A percentile compares a stretch with the other conserved stretches of the same genome.
Conservation (phyloP, 1,284 basidiomycete species). For the Fomitopsis palustris region DNA sequence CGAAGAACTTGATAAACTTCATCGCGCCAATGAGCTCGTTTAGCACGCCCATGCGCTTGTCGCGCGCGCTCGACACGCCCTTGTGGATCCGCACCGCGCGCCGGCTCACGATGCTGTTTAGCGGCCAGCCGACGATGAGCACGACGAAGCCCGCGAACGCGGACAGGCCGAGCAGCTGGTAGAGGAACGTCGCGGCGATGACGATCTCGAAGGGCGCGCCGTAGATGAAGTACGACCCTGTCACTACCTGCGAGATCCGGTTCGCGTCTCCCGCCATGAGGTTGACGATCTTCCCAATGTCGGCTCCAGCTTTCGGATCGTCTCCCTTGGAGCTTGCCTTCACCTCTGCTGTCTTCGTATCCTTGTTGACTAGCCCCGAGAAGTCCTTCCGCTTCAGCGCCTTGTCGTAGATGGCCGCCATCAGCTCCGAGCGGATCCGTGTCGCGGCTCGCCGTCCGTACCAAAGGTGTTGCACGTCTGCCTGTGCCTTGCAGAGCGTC, state of each 20-base stretch:
- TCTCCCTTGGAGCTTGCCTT: conserved; percentile 40
- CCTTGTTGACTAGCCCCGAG: conserved; percentile 66
- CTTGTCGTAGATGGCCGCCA: conserved; percentile 87
- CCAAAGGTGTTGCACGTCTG: conserved; percentile 80
- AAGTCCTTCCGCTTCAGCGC: conserved; percentile 83
- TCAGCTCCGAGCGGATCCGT: conserved; percentile 70
- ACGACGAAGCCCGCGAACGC: conserved; percentile 85
- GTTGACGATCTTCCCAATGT: conserved; percentile 77
- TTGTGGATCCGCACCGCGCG: conserved; percentile 72
- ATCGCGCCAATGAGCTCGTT: conserved; percentile 83
- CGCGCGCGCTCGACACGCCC: conserved; percentile 68
- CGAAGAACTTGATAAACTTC: conserved; percentile 87
- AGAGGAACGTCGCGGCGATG: conserved; percentile 75
- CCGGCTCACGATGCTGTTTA: conserved; percentile 64
- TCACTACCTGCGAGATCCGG: conserved; percentile 46
- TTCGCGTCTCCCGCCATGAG: conserved; percentile 73
- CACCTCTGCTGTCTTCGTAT: conserved; percentile 31
- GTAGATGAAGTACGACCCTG: conserved; percentile 61
- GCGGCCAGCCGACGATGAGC: conserved; percentile 70
- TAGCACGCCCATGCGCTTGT: conserved; percentile 82
- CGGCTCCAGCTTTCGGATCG: conserved; percentile 65
- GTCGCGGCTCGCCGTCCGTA: conserved; percentile 69
- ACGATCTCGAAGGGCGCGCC: conserved; percentile 79
- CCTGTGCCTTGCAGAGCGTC: conserved; percentile 58
- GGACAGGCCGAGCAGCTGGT: conserved; percentile 81